Conservation (phyloP, 768 basidiomycete genomes). For the Clavulina sp. region DNA sequence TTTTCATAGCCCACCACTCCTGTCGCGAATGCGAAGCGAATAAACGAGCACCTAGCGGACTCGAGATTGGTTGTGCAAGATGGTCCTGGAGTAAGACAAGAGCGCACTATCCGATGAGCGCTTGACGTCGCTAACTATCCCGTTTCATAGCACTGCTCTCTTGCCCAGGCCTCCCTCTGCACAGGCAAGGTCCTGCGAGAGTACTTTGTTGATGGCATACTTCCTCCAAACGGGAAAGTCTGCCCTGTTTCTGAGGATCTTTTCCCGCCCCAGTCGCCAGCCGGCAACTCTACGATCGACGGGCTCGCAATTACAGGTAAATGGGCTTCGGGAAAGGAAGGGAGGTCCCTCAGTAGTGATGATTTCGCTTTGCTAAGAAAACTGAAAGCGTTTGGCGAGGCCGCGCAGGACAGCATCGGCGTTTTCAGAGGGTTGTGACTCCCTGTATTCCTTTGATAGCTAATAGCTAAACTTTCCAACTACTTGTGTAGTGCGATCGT, state of each 20-base stretch:
- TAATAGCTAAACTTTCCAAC: no score
- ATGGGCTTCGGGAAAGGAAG: not conserved
- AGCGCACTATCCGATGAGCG: not conserved
- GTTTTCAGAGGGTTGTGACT: no score
- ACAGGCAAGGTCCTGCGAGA: not conserved
- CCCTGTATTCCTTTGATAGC: no score
- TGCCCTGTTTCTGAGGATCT: not conserved
- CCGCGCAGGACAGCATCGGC: not conserved
- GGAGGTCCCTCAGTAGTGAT: not conserved
- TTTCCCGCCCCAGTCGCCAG: not conserved
- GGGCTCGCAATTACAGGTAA: not conserved
- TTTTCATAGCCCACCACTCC: slow-evolving; percentile 1
- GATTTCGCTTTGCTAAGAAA: not conserved
- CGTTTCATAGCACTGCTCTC: slow-evolving; percentile 1
- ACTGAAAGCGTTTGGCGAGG: not conserved
- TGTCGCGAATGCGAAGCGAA: not conserved
- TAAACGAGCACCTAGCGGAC: not conserved
- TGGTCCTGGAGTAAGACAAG: not conserved
- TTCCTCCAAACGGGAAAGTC: not conserved
- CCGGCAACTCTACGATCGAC: no score
- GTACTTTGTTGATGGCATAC: not conserved
- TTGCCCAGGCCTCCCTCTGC: slow-evolving; percentile 1
- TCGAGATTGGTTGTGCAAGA: slow-evolving; percentile 1
- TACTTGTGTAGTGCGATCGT: no score
- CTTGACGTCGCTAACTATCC: not conserved